Conservation (phyloP, 2,329 filamentous ascomycete genomes). For the Lachnum nothofagi region DNA sequence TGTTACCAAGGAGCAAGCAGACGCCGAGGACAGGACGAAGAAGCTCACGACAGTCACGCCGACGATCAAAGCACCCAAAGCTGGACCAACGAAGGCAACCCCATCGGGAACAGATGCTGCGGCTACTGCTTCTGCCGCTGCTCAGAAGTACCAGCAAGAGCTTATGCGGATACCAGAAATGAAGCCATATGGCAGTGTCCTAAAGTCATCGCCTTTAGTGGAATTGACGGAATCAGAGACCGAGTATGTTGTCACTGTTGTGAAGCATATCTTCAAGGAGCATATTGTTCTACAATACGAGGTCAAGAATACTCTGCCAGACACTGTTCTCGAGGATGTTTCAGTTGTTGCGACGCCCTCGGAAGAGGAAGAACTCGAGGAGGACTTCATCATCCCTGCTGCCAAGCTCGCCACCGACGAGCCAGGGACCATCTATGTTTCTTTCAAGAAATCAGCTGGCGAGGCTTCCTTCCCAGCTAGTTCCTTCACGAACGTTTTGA, state of each 20-base stretch:
- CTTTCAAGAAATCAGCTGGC: constrained; percentile 78
- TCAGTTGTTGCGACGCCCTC: constrained; percentile 74
- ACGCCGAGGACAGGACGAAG: constrained; percentile 93
- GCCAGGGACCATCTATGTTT: constrained; percentile 90
- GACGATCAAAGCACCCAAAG: constrained; percentile 86
- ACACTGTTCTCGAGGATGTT: constrained; percentile 85
- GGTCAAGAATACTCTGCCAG: constrained; percentile 92
- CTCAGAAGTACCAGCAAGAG: constrained; percentile 85
- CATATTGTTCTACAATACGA: constrained; percentile 95
- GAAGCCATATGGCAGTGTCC: constrained; percentile 78
- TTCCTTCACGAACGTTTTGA: constrained; percentile 86
- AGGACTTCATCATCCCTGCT: constrained; percentile 90
- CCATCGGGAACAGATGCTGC: constrained; percentile 66
- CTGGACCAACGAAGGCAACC: constrained; percentile 68
- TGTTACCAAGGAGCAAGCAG: constrained; percentile 90
- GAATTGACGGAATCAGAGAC: constrained; percentile 96
- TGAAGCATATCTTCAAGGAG: constrained; percentile 98
- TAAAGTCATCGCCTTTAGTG: constrained; percentile 82
- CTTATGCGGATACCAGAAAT: constrained; percentile 86
- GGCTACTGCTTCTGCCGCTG: constrained; percentile 70
- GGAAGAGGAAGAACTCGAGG: constrained; percentile 77
- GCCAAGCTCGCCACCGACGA: constrained; percentile 77
- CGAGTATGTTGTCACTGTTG: constrained; percentile 86
- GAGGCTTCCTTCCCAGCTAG: constrained; percentile 72
- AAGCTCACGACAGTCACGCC: constrained; percentile 91